Evolutionary conservation across 2,329 filamentous ascomycete species (phyloP).

Genomic region (Cercospora sp.): DNA sequence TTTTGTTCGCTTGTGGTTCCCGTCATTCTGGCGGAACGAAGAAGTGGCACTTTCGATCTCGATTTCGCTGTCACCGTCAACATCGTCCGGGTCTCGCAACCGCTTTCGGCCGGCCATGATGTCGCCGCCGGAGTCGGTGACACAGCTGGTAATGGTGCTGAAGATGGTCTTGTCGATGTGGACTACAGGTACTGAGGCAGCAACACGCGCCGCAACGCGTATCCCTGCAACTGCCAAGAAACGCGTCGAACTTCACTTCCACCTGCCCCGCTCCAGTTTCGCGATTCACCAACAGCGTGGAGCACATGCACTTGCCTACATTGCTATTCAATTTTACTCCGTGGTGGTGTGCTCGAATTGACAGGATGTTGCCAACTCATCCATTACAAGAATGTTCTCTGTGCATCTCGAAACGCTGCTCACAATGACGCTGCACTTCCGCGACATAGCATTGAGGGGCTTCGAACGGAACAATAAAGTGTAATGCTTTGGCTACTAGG

Average conservation of each 20-base stretch:
- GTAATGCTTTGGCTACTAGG: neutral
- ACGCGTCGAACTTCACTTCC: neutral
- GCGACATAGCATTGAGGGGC: neutral
- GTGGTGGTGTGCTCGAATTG: too few relatives aligned
- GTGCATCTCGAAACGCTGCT: neutral
- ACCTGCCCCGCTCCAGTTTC: neutral
- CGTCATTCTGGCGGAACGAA: slow-evolving; percentile 31
- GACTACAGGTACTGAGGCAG: neutral
- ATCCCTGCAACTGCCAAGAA: neutral
- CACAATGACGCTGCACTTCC: neutral
- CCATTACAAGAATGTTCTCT: neutral
- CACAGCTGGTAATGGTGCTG: slow-evolving; percentile 9
- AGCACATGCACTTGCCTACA: neutral
- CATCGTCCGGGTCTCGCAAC: slow-evolving; percentile 26
- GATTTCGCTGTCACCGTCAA: slow-evolving; percentile 27
- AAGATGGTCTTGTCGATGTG: neutral
- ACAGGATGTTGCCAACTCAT: neutral
- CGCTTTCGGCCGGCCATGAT: slow-evolving; percentile 34
- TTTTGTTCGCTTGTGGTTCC: slow-evolving; percentile 34
- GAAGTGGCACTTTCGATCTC: slow-evolving; percentile 36
- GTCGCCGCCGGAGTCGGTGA: neutral
- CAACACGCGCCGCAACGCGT: slow-evolving; percentile 4
- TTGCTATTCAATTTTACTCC: neutral
- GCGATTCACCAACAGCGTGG: neutral
- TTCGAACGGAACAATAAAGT: neutral